phyloP scores from a whole-genome alignment of 352 stramenopile species.

The Phytophthora sansomeana region DNA sequence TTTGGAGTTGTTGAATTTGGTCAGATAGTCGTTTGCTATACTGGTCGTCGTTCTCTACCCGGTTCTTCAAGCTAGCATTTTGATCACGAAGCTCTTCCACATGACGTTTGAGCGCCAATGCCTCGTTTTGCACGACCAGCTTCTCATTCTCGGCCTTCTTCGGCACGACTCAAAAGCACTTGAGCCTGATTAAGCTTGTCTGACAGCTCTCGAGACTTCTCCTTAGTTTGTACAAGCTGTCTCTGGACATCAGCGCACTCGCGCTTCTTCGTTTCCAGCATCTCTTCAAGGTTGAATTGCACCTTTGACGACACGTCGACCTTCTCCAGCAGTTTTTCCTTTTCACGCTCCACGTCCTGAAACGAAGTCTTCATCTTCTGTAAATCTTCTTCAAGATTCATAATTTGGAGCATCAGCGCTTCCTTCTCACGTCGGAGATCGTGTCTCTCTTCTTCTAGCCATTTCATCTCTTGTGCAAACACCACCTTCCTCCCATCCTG shows the following conservation, averaged over 20 bases:
- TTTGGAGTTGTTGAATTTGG: conserved; percentile 62
- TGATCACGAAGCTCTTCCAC: conserved; percentile 76
- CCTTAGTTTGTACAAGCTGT: conserved; percentile 56
- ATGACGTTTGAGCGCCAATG: conserved; percentile 57
- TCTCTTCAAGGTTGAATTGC: conserved; percentile 49
- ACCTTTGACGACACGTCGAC: conserved; percentile 43
- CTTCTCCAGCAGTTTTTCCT: conserved; percentile 59
- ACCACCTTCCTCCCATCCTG: conserved; percentile 37
- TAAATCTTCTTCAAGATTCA: conserved; percentile 67
- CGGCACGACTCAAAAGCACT: conserved; percentile 50
- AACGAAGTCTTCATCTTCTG: conserved; percentile 49
- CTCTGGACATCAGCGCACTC: conserved; percentile 50
- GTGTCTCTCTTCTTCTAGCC: conserved; percentile 73
- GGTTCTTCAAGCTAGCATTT: conserved; percentile 64
- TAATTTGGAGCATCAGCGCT: conserved; percentile 58
- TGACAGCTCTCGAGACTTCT: conserved; percentile 50
- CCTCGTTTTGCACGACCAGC: conserved; percentile 68
- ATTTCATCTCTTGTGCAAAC: conserved; percentile 75
- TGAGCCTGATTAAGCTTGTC: conserved; percentile 51
- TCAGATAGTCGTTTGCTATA: conserved; percentile 54
- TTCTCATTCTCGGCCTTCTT: conserved; percentile 77
- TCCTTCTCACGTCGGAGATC: conserved; percentile 66
- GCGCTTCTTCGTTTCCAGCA: conserved; percentile 67
- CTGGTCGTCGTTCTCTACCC: conserved; percentile 54
- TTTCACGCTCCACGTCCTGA: conserved; percentile 49